Evolutionary conservation across 106 monocot species (phyloP).

Genomic region (Alisma plantagoaquatica): DNA sequence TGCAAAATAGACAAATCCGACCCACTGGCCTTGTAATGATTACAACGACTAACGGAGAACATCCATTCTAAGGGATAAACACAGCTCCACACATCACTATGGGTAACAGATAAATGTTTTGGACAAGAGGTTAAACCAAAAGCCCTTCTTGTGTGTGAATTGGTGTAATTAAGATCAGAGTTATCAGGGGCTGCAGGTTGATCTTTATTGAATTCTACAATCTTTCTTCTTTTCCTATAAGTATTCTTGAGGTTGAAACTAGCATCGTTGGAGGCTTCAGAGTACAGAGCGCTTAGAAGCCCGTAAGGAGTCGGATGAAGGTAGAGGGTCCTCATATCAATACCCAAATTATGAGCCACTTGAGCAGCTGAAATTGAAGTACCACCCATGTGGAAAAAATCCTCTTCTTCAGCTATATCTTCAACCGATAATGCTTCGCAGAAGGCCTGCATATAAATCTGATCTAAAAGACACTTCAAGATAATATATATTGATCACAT

Average conservation of each 20-base stretch:
- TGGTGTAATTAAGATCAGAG: too few species aligned
- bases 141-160: too few species aligned
- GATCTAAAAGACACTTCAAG: too few species aligned
- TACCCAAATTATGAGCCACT: constrained; percentile 65
- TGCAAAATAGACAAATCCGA: constrained; percentile 5
- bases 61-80: not conserved
- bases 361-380: constrained; percentile 88
- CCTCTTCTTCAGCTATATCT: constrained; percentile 52
- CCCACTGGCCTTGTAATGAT: constrained; percentile 23
- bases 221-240: constrained; percentile 25
- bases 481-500: not conserved
- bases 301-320: constrained; percentile 47
- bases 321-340: constrained; percentile 84
- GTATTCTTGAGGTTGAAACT: not conserved
- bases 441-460: constrained; percentile 39
- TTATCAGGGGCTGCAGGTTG: too few species aligned
- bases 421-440: constrained; percentile 39
- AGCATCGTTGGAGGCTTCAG: not conserved
- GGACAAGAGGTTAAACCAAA: not conserved
- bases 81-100: constrained; percentile 19
- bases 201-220: too few species aligned
- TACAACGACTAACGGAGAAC: constrained; percentile 59
- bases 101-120: constrained; percentile 1
- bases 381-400: constrained; percentile 86
- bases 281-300: constrained; percentile 38